Evolutionary conservation across 23 red algal species (phyloP), one percentile per base, ranked within the genome.

Genomic region (Cyanidiococcus yangmingshanensis): DNA sequence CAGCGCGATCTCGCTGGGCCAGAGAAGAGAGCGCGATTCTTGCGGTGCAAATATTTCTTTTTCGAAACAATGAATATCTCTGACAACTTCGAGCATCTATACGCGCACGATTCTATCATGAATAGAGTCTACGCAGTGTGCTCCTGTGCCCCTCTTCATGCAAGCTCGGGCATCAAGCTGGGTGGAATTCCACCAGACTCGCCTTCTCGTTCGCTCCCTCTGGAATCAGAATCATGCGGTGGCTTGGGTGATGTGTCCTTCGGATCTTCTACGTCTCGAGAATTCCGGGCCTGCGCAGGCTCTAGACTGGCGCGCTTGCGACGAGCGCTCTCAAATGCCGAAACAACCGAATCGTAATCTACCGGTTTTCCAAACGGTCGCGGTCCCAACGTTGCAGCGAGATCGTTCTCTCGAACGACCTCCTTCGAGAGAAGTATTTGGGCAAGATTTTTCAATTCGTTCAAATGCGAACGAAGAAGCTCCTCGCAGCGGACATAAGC

Each of bases 331-430:
- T 98, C 94, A 84, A 76, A 91, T 35, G 77, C 80, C 18, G 76
- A 86, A 7, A 98, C 82, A 51, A 85, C 82, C 58, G 77, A 80
- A 79, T 98, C 94, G 80, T 98, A 98, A 38, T 90, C 83, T 17
- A 86, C 89, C 32, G 86, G 77, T 71, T 98, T 98, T 21, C 79
- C 80, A 75, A 75, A 89, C 37, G 80, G 88, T 7, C 88, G 84
- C 51, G 76, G 58, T 1, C 94, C 94, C 18, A 98, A 76, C 16
- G 91, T 68, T 74, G 89, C 87, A 25, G 89, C 71, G 54, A 98
- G 76, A 58, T 98, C 94, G 17, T 91, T 88, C 34, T 98, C 88
- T 21, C 81, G 80, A 41, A 98, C 77, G 24, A 91, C 87, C 59
- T 98, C 94, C 75, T 91, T 91, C 50, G 90, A 87, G 26, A 98